Conservation (phyloP, 2,329 filamentous ascomycete genomes). For the Diplodia corticola region DNA sequence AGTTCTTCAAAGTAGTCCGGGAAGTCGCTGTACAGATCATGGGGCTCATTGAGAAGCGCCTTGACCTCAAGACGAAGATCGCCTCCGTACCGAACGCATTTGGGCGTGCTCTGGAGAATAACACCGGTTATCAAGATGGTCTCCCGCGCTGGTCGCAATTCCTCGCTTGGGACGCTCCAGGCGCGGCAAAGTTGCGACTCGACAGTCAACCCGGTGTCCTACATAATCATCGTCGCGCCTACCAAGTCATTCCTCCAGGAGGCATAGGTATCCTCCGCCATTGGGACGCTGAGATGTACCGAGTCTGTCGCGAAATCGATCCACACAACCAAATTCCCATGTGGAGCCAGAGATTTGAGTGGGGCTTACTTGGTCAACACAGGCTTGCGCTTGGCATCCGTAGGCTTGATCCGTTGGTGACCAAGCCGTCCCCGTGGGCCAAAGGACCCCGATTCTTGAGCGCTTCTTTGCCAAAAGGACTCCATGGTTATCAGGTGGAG, state of each 20-base stretch:
- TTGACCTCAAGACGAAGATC: too few relatives aligned
- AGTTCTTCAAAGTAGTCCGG: not conserved
- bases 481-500: not conserved
- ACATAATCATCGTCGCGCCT: not conserved
- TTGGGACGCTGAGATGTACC: not conserved
- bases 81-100: too few relatives aligned
- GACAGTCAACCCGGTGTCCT: not conserved
- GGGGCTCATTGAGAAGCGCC: too few relatives aligned
- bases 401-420: not conserved
- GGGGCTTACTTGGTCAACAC: not conserved
- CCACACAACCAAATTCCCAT: not conserved
- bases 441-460: not conserved
- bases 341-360: not conserved
- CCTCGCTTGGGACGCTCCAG: not conserved
- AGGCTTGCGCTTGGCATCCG: conserved; percentile 1
- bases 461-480: too few relatives aligned
- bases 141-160: conserved; percentile 7
- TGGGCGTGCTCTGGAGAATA: not conserved
- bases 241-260: not conserved
- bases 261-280: not conserved
- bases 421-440: not conserved
- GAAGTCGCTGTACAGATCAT: too few relatives aligned
- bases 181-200: not conserved
- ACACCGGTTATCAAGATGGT: not conserved
- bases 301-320: not conserved